Evolutionary conservation across 768 basidiomycete genomes (phyloP).

Genomic region (Mycena vulgaris): DNA sequence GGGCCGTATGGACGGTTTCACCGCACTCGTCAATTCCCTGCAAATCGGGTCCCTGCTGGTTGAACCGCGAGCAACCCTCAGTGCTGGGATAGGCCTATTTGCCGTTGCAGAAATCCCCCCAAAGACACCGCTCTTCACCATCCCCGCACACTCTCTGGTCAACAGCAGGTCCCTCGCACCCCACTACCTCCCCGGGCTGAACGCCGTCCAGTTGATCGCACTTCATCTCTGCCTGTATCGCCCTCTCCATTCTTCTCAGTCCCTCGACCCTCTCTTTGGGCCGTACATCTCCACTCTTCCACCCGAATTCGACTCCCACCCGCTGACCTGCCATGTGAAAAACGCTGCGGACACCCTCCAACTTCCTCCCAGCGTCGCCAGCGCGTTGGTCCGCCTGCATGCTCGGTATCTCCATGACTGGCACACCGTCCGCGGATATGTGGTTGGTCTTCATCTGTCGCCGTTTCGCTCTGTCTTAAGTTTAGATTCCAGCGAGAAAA

Average conservation of each 20-base stretch:
- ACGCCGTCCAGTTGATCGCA: slow-evolving; percentile 83
- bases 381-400: slow-evolving; percentile 59
- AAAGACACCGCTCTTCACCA: slow-evolving; percentile 71
- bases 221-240: slow-evolving; percentile 84
- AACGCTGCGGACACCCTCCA: slow-evolving; percentile 59
- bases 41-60: neutral
- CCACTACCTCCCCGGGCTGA: slow-evolving; percentile 69
- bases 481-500: slow-evolving; percentile 38
- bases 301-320: slow-evolving; percentile 80
- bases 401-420: slow-evolving; percentile 74
- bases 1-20: neutral
- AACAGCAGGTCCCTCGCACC: slow-evolving; percentile 79
- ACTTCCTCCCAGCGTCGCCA: slow-evolving; percentile 65
- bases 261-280: slow-evolving; percentile 71
- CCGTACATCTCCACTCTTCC: slow-evolving; percentile 90
- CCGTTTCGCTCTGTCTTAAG: neutral
- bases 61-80: slow-evolving; percentile 4
- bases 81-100: slow-evolving; percentile 23
- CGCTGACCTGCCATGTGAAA: slow-evolving; percentile 65
- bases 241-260: slow-evolving; percentile 59
- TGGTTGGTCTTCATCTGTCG: slow-evolving; percentile 61
- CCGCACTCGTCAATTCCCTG: neutral
- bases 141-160: slow-evolving; percentile 81
- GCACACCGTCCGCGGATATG: slow-evolving; percentile 61
- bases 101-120: slow-evolving; percentile 54